Percentiles rank a stretch among this genome's conserved stretches.
Conservation (phyloP, 2,329 filamentous ascomycete species). For the Venturia nashicola region DNA sequence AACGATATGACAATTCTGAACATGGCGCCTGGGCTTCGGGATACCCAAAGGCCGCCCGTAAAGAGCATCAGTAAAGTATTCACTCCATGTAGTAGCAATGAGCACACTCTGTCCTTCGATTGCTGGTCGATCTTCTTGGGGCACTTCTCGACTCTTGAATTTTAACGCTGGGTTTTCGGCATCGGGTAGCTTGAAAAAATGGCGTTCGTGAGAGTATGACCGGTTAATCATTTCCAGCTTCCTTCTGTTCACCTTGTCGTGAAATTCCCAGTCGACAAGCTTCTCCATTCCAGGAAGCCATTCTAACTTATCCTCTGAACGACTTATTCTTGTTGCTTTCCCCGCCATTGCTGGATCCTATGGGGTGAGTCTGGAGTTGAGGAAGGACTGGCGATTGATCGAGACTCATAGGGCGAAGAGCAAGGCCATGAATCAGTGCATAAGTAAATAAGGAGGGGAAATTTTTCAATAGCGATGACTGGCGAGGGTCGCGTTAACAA, state of each 20-base stretch:
- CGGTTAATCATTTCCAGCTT: not conserved
- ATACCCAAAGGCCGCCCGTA: not conserved
- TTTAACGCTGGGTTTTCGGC: not conserved
- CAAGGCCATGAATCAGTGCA: too few species aligned
- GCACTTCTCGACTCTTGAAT: not conserved
- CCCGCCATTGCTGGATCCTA: too few species aligned
- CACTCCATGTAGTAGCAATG: not conserved
- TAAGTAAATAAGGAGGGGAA: too few species aligned
- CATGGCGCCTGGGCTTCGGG: not conserved
- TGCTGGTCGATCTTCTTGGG: not conserved
- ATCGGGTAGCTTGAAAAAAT: not conserved
- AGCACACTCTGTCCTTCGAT: not conserved
- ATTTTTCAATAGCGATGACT: too few species aligned
- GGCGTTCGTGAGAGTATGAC: not conserved
- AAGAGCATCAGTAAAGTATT: not conserved
- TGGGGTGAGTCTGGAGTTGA: too few species aligned
- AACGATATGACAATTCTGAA: not conserved
- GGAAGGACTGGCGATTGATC: too few species aligned
- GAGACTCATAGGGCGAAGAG: too few species aligned
- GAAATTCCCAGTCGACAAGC: not conserved
- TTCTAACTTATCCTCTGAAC: too few species aligned
- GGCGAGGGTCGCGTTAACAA: not conserved
- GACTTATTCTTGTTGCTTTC: too few species aligned
- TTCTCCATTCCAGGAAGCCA: not conserved
- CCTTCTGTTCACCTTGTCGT: not conserved